Percentiles rank a stretch among this genome's conserved stretches.
Evolutionary conservation across 192 early-diverging fungal species (phyloP).

Genomic region (Geranomyces variabilis): DNA sequence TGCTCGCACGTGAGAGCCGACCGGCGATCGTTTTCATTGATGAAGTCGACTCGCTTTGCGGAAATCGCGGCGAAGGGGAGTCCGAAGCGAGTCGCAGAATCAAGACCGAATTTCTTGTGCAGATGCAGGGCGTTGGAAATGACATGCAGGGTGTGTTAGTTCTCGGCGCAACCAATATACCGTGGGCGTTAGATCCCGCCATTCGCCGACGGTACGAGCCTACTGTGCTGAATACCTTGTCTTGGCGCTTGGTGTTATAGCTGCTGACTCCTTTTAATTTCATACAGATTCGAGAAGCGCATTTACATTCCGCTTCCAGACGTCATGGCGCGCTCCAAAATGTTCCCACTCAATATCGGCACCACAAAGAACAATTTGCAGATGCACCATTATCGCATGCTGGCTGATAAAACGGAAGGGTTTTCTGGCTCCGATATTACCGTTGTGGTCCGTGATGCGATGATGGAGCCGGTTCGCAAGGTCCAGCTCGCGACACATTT

Average conservation of each 20-base stretch:
- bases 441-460: slow-evolving; percentile 90
- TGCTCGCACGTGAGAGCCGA: slow-evolving; percentile 87
- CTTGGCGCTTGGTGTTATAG: background rate
- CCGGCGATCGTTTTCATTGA: slow-evolving; percentile 99
- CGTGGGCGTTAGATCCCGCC: slow-evolving; percentile 92
- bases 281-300: slow-evolving; percentile 86
- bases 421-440: slow-evolving; percentile 97
- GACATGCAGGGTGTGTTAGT: slow-evolving; percentile 95
- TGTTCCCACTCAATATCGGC: slow-evolving; percentile 95
- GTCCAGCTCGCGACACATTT: slow-evolving; percentile 95
- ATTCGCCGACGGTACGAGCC: slow-evolving; percentile 77
- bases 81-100: slow-evolving; percentile 91
- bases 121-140: slow-evolving; percentile 98
- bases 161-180: slow-evolving; percentile 95
- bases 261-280: background rate
- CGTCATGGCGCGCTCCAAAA: slow-evolving; percentile 76
- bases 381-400: slow-evolving; percentile 68
- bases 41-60: slow-evolving; percentile 96
- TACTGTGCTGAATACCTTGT: background rate
- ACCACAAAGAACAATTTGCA: slow-evolving; percentile 83
- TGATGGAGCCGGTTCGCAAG: slow-evolving; percentile 97
- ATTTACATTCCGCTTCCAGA: slow-evolving; percentile 99
- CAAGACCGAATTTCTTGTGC: slow-evolving; percentile 97
- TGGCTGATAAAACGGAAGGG: slow-evolving; percentile 86
- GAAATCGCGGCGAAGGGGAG: slow-evolving; percentile 95